Percentiles rank a stretch among this genome's conserved stretches.
These are phyloP conservation scores for Trichoderma guizhouense DNA, from an alignment of 2,329 filamentous ascomycete genomes.

Conservation along the genomic window DNA sequence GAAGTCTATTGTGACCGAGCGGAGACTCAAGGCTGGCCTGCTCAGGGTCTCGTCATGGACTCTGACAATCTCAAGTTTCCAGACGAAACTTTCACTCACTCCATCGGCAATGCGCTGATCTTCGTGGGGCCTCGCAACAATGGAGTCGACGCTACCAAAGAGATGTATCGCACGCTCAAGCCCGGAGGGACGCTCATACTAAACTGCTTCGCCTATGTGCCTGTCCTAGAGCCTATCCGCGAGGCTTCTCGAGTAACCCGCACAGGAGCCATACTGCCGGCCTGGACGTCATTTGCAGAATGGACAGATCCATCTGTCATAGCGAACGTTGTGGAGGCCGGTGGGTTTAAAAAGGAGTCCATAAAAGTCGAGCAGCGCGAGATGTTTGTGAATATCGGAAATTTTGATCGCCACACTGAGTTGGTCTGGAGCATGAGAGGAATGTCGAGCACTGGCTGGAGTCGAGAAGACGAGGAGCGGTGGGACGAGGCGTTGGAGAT, in stretches of 20 bases:
- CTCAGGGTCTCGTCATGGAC: conserved; percentile 6
- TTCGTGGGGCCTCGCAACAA: conserved; percentile 9
- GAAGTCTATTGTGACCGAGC: not conserved
- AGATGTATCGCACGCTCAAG: conserved; percentile 12
- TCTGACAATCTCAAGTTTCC: conserved; percentile 5
- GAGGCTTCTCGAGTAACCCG: conserved; percentile 10
- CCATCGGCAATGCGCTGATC: conserved; percentile 6
- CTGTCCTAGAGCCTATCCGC: not conserved
- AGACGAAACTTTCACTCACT: conserved; percentile 7
- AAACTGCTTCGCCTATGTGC: not conserved
- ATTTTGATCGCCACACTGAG: not conserved
- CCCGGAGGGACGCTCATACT: conserved; percentile 9
- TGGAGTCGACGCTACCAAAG: not conserved
- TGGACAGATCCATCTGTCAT: conserved; percentile 4
- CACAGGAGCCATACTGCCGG: not conserved
- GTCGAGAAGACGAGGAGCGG: conserved; percentile 1
- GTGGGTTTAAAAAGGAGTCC: conserved; percentile 3
- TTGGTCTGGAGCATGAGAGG: conserved; percentile 13
- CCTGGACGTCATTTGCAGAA: conserved; percentile 1
- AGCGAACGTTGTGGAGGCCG: conserved; percentile 3
- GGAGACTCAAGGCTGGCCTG: not conserved
- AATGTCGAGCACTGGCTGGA: conserved; percentile 6
- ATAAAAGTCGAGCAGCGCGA: not conserved
- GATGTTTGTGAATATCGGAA: conserved; percentile 8
- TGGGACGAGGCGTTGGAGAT: conserved; percentile 13